phyloP scores from a whole-genome alignment of 805 yeast genomes.

The Lachancea dasiensis region DNA sequence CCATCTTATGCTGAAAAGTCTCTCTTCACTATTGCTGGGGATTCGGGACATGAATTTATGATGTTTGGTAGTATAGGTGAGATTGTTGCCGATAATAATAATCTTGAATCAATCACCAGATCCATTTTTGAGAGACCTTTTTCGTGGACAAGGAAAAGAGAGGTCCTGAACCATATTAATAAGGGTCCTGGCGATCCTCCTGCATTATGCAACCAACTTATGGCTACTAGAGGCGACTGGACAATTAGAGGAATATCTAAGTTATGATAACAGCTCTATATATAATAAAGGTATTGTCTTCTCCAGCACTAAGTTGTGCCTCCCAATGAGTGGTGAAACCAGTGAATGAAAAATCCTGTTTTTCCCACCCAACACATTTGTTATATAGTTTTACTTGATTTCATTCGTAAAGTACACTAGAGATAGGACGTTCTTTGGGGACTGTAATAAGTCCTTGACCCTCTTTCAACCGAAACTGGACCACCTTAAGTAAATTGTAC shows the following conservation, averaged over 20 bases:
- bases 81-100: conserved; percentile 19
- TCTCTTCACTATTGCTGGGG: conserved; percentile 35
- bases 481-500: conserved; percentile 54
- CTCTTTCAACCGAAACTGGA: conserved; percentile 60
- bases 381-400: too few species aligned
- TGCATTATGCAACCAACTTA: conserved; percentile 19
- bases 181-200: conserved; percentile 25
- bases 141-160: conserved; percentile 27
- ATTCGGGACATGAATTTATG: conserved; percentile 37
- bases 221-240: conserved; percentile 28
- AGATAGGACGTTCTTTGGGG: conserved; percentile 34
- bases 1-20: conserved; percentile 29
- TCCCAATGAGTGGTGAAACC: too few species aligned
- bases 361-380: too few species aligned
- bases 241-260: conserved; percentile 9
- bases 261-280: too few species aligned
- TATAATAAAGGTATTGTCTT: too few species aligned
- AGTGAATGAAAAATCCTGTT: too few species aligned
- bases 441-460: conserved; percentile 39
- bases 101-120: conserved; percentile 14
- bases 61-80: conserved; percentile 34
- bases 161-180: conserved; percentile 21
- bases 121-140: conserved; percentile 15
- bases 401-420: too few species aligned
- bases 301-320: too few species aligned